phyloP scores from a whole-genome alignment of 2,329 filamentous ascomycete genomes.

The Truncatella angustata region DNA sequence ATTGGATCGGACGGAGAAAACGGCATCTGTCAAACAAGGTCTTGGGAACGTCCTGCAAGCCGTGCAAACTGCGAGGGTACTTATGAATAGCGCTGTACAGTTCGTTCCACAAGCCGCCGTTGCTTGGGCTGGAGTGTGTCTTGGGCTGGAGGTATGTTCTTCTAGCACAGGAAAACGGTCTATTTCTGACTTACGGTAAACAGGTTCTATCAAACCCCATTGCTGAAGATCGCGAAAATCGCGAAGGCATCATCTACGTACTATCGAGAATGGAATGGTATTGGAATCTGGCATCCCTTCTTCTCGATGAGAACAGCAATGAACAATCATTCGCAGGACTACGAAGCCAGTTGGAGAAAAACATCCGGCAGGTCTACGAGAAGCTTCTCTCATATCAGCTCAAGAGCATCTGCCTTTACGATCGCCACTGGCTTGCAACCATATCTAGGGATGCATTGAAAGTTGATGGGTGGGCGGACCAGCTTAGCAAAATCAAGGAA shows the following conservation, averaged over 20 bases:
- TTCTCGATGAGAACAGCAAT: not conserved
- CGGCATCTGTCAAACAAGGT: not conserved
- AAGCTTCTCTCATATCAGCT: slow-evolving; percentile 17
- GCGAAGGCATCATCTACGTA: not conserved
- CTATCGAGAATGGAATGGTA: not conserved
- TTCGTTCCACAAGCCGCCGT: not conserved
- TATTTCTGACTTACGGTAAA: not conserved
- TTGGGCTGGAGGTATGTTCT: not conserved
- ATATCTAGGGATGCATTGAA: slow-evolving; percentile 25
- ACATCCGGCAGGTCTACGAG: slow-evolving; percentile 12
- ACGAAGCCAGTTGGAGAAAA: not conserved
- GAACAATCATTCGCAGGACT: not conserved
- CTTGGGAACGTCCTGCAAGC: not conserved
- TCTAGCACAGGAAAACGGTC: rapidly evolving
- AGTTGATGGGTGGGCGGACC: slow-evolving; percentile 21
- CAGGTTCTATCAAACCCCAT: not conserved
- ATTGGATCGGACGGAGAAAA: not conserved
- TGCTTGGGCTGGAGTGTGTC: not conserved
- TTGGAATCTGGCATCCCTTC: not conserved
- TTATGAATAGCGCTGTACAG: not conserved
- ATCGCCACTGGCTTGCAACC: slow-evolving; percentile 8
- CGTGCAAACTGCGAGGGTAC: not conserved
- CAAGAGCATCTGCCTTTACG: slow-evolving; percentile 14
- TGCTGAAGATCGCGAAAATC: not conserved
- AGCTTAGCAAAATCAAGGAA: slow-evolving; percentile 18